Percentiles rank a stretch among this genome's conserved stretches.
phyloP scores from a whole-genome alignment of 768 basidiomycete genomes.

The Boletus fagicola region DNA sequence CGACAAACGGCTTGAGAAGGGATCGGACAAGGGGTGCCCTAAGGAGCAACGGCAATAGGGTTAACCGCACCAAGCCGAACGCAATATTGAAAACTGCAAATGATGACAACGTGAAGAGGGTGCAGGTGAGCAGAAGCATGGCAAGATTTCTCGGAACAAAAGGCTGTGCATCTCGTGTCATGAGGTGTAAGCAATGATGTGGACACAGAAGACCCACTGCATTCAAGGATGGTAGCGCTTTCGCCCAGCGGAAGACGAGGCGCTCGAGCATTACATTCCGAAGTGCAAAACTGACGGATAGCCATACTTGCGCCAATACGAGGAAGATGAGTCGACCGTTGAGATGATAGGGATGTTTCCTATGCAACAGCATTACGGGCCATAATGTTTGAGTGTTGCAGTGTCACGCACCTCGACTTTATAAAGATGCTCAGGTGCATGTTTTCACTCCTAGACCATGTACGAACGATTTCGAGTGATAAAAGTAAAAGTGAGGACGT shows the following conservation, averaged over 20 bases:
- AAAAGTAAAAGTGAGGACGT: slow-evolving; percentile 46
- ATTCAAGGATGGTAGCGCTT: slow-evolving; percentile 8
- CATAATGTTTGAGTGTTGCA: neutral
- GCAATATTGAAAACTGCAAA: slow-evolving; percentile 39
- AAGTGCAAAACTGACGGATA: slow-evolving; percentile 48
- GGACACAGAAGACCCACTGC: slow-evolving; percentile 17
- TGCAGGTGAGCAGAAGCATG: slow-evolving; percentile 36
- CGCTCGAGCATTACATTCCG: slow-evolving; percentile 66
- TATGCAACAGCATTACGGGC: slow-evolving; percentile 23
- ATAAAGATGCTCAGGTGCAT: slow-evolving; percentile 56
- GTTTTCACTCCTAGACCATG: slow-evolving; percentile 33
- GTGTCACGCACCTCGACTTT: slow-evolving; percentile 56
- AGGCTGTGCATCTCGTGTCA: slow-evolving; percentile 14
- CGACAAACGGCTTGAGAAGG: slow-evolving; percentile 57
- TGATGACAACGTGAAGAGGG: slow-evolving; percentile 41
- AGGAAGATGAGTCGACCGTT: slow-evolving; percentile 68
- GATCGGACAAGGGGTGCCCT: slow-evolving; percentile 50
- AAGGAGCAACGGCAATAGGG: slow-evolving; percentile 52
- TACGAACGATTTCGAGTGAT: slow-evolving; percentile 41
- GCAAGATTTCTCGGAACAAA: slow-evolving; percentile 19
- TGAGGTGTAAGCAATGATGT: neutral
- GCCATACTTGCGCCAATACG: slow-evolving; percentile 47
- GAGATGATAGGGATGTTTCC: slow-evolving; percentile 73
- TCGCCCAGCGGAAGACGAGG: slow-evolving; percentile 47
- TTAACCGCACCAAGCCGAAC: slow-evolving; percentile 47